Evolutionary conservation across 345 rosid genomes (phyloP), one percentile per base, ranked within the genome.

Genomic region (Isatis tinctoria): DNA sequence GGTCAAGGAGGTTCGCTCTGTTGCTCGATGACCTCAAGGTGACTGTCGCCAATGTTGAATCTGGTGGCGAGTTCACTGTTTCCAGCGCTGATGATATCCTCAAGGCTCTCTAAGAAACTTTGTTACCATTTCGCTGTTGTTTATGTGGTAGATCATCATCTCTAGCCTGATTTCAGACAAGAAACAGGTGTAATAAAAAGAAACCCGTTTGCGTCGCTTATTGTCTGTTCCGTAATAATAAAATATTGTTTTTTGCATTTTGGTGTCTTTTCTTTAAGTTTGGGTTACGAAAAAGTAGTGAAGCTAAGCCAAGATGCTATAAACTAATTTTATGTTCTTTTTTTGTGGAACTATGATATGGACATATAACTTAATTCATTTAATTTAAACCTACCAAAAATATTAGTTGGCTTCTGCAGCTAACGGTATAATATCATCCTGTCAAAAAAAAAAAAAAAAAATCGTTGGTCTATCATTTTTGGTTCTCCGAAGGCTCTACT

Each of bases 81-180:
- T 95, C 99, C 51, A 77, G 99, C 28, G 98, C 89, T 0, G 98
- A 92, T 4, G 97, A 95, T 43, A 90, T 95, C 81, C 79, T 95
- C 59, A 80, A 87, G 80, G 89, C 90, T 41, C 89, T 95, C 32
- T 94, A 77, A 81, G 47, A 24, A 22, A 14, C 36, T 22, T 37
- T 11, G n/a, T 17, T 22, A 14, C 18, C 48, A 10, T 17, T 22
- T 39, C 13, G 8, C n/a, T 39, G 3, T 8, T 39, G 3, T 8
- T 26, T 6, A 32, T 48, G 47, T 56, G 7, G 35, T 32, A 32
- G 32, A 5, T 32, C 2, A 5, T 5, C 33, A 5, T 1, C 7
- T 48, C 28, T 48, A 51, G 32, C 32, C n/a, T 51, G 32, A 2
- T 24, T 51, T 51, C 32, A 51, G 30, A 51, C 32, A 51, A 8